These are phyloP conservation scores for Candida insectalens DNA, from an alignment of 805 yeast genomes.

Conservation along the genomic window DNA sequence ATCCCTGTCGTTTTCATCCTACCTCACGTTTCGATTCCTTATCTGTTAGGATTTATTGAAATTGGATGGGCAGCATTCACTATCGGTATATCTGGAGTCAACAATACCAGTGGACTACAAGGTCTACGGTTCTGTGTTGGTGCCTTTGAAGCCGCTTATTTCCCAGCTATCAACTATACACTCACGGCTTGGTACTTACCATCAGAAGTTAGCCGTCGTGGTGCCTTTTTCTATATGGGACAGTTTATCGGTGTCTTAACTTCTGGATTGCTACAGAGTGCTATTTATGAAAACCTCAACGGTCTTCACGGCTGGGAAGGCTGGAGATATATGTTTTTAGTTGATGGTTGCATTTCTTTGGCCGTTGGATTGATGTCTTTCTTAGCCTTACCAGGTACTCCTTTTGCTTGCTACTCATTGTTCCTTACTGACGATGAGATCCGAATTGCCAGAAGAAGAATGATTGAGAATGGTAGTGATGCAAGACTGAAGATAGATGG, in stretches of 20 bases:
- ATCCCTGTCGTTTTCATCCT: conserved; percentile 49
- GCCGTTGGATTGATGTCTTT: conserved; percentile 7
- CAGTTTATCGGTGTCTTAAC: conserved; percentile 52
- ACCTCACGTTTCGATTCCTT: conserved; percentile 41
- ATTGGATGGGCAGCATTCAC: conserved; percentile 62
- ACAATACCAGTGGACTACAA: conserved; percentile 40
- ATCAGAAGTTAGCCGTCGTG: conserved; percentile 47
- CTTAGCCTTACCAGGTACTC: not conserved
- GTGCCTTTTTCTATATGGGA: conserved; percentile 34
- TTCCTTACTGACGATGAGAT: conserved; percentile 50
- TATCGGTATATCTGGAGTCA: conserved; percentile 41
- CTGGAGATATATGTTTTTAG: conserved; percentile 47
- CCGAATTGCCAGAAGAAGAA: conserved; percentile 32
- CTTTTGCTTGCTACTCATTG: conserved; percentile 34
- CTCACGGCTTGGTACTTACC: conserved; percentile 50
- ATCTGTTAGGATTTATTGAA: conserved; percentile 45
- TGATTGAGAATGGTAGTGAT: conserved; percentile 20
- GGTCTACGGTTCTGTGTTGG: conserved; percentile 61
- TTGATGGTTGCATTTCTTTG: conserved; percentile 34
- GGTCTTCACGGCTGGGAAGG: conserved; percentile 25
- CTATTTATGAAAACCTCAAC: conserved; percentile 21
- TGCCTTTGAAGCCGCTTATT: conserved; percentile 56
- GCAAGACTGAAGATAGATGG: conserved; percentile 15
- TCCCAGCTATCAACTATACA: conserved; percentile 53
- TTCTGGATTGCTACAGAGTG: conserved; percentile 42